A percentile compares a stretch with the other conserved stretches of the same genome.
Evolutionary conservation across 768 basidiomycete genomes (phyloP).

Genomic region (Glaciozyma martinii): DNA sequence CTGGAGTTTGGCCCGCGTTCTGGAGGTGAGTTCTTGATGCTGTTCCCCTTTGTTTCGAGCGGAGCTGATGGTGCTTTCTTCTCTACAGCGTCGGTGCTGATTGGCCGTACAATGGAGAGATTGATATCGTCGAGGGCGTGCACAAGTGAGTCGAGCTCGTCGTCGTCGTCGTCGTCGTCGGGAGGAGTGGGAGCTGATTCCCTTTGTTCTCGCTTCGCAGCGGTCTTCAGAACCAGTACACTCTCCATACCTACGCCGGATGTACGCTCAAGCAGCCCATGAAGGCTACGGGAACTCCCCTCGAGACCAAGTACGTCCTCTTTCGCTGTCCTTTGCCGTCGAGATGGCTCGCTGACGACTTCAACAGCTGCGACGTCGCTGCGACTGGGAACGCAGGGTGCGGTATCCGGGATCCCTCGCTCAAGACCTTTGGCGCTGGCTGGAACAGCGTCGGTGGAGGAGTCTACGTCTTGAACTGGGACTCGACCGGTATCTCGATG

Average conservation of each 20-base stretch:
- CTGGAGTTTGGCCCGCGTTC: slow-evolving; percentile 34
- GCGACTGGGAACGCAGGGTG: slow-evolving; percentile 13
- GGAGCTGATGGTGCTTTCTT: not conserved
- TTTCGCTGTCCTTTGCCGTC: not conserved
- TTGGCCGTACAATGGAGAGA: slow-evolving; percentile 44
- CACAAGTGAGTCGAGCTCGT: slow-evolving; percentile 1
- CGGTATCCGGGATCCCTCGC: slow-evolving; percentile 12
- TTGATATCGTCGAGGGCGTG: slow-evolving; percentile 66
- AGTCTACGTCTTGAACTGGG: slow-evolving; percentile 45
- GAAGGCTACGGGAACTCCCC: slow-evolving; percentile 15
- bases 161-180: not conserved
- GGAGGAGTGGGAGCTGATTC: not conserved
- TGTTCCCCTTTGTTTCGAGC: not conserved
- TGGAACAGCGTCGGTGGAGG: slow-evolving; percentile 47
- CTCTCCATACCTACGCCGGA: slow-evolving; percentile 58
- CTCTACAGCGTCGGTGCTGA: slow-evolving; percentile 14
- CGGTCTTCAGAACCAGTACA: slow-evolving; percentile 57
- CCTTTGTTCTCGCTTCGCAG: slow-evolving; percentile 27
- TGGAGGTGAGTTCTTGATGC: slow-evolving; percentile 3
- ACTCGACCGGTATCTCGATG: slow-evolving; percentile 44
- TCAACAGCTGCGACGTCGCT: slow-evolving; percentile 7
- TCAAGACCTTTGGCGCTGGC: slow-evolving; percentile 41
- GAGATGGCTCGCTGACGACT: not conserved
- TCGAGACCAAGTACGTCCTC: slow-evolving; percentile 2
- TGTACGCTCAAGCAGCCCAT: slow-evolving; percentile 29